Conservation (phyloP, 164 flowering plant genomes). For the Dillenia turbinata region DNA sequence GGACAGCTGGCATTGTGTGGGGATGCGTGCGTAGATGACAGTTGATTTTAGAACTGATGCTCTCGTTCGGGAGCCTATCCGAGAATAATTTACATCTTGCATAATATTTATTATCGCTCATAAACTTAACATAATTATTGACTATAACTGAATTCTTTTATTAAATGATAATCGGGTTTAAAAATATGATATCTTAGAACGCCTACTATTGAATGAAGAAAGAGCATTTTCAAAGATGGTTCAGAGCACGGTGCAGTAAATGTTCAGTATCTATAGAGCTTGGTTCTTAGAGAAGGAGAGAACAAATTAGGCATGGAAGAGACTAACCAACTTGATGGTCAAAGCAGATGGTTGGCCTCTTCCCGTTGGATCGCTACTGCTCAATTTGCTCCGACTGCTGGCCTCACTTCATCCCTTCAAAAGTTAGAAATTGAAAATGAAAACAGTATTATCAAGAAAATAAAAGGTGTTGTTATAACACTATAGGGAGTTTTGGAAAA, state of each 20-base stretch:
- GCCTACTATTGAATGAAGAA: slow-evolving; percentile 55
- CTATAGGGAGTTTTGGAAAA: slow-evolving; percentile 83
- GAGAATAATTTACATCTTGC: slow-evolving; percentile 46
- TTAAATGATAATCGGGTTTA: slow-evolving; percentile 78
- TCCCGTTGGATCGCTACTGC: slow-evolving; percentile 98
- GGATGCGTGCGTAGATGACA: too few relatives aligned
- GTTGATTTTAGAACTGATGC: slow-evolving; percentile 54
- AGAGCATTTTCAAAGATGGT: slow-evolving; percentile 97
- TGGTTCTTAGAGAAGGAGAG: slow-evolving; percentile 53
- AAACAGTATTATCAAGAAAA: slow-evolving; percentile 66
- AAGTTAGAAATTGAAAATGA: slow-evolving; percentile 64
- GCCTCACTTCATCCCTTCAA: slow-evolving; percentile 85
- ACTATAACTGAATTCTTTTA: slow-evolving; percentile 45
- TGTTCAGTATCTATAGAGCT: slow-evolving; percentile 81
- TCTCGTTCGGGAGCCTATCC: slow-evolving; percentile 46
- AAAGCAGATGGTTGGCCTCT: slow-evolving; percentile 84
- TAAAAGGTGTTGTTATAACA: slow-evolving; percentile 81
- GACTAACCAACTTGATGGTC: slow-evolving; percentile 45
- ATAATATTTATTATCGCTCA: slow-evolving; percentile 55
- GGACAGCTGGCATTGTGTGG: too few relatives aligned
- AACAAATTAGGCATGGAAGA: slow-evolving; percentile 34
- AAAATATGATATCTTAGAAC: slow-evolving; percentile 79
- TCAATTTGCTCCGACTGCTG: slow-evolving; percentile 77
- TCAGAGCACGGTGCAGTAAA: slow-evolving; percentile 91
- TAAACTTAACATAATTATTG: slow-evolving; percentile 45